These are phyloP conservation scores for Yamadazyma kanchanaburiensis DNA, from an alignment of 1,139 yeast species.

Conservation along the genomic window DNA sequence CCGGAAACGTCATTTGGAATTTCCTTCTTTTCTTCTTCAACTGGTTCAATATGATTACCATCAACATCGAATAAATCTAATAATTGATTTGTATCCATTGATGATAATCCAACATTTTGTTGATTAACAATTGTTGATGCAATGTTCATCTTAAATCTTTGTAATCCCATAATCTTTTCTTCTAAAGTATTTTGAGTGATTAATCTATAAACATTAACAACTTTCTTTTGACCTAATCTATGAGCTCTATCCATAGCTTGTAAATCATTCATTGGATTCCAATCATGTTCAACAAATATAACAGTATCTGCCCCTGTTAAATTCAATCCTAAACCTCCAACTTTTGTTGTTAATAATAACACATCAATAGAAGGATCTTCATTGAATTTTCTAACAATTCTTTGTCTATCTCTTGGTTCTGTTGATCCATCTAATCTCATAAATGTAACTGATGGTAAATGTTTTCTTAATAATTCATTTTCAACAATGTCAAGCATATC, in stretches of 20 bases:
- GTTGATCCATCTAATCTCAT: conserved; percentile 95
- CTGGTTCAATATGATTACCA: conserved; percentile 37
- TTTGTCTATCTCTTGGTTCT: conserved; percentile 89
- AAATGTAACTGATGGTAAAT: conserved; percentile 88
- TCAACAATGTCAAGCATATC: conserved; percentile 98
- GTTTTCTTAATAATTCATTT: conserved; percentile 74
- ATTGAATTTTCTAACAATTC: conserved; percentile 87
- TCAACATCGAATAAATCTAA: conserved; percentile 84
- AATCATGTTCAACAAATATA: conserved; percentile 96
- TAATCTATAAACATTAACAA: conserved; percentile 89
- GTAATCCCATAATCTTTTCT: conserved; percentile 97
- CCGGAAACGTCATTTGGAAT: conserved; percentile 55
- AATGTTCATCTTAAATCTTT: conserved; percentile 94
- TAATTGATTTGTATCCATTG: conserved; percentile 96
- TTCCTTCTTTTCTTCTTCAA: conserved; percentile 24
- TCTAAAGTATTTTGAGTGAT: conserved; percentile 92
- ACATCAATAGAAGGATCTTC: conserved; percentile 97
- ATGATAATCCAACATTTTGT: conserved; percentile 88
- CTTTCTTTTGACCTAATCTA: conserved; percentile 95
- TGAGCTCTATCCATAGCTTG: conserved; percentile 99
- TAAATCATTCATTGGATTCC: conserved; percentile 99
- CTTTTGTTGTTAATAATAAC: conserved; percentile 87
- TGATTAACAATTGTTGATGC: conserved; percentile 96
- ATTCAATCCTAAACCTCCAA: conserved; percentile 96
- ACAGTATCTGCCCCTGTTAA: conserved; percentile 99